Evolutionary conservation across 768 basidiomycete genomes (phyloP).

Genomic region (Leccinellum luteum): DNA sequence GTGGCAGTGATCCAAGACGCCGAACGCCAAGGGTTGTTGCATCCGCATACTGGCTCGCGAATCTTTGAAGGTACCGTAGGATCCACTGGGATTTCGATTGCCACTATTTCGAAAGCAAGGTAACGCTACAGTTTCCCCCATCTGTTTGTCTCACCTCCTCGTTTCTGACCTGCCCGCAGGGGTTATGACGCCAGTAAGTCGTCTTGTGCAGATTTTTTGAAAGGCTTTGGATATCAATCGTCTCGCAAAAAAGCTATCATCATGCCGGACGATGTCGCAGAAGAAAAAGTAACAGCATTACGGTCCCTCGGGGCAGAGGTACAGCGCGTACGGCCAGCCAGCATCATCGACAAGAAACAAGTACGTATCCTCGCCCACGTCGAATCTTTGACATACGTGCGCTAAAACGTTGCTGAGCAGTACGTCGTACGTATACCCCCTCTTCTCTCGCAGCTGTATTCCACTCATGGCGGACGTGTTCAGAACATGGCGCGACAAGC

Average conservation of each 20-base stretch:
- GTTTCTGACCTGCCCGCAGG: constrained; percentile 36
- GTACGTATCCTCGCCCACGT: constrained; percentile 35
- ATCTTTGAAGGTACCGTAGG: constrained; percentile 98
- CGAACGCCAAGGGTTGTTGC: constrained; percentile 75
- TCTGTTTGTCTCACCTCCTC: neutral
- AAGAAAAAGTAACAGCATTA: constrained; percentile 87
- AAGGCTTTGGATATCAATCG: neutral
- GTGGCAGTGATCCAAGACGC: constrained; percentile 89
- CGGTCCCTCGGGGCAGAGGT: constrained; percentile 85
- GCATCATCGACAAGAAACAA: constrained; percentile 97
- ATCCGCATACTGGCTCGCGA: constrained; percentile 83
- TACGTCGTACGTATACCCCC: constrained; percentile 55
- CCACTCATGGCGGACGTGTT: neutral
- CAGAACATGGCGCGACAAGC: constrained; percentile 87
- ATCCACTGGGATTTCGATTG: constrained; percentile 94
- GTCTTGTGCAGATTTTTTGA: neutral
- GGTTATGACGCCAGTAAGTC: constrained; percentile 81
- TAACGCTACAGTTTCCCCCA: constrained; percentile 29
- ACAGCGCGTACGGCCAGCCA: constrained; percentile 86
- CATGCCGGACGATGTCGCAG: constrained; percentile 86
- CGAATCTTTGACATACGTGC: neutral
- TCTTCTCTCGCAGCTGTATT: neutral
- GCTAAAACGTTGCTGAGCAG: constrained; percentile 30
- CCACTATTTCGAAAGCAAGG: constrained; percentile 88
- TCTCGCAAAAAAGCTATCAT: constrained; percentile 63